A percentile compares a stretch with the other conserved stretches of the same genome.
Evolutionary conservation across 768 basidiomycete species (phyloP).

Genomic region (Saitozyma sp.): DNA sequence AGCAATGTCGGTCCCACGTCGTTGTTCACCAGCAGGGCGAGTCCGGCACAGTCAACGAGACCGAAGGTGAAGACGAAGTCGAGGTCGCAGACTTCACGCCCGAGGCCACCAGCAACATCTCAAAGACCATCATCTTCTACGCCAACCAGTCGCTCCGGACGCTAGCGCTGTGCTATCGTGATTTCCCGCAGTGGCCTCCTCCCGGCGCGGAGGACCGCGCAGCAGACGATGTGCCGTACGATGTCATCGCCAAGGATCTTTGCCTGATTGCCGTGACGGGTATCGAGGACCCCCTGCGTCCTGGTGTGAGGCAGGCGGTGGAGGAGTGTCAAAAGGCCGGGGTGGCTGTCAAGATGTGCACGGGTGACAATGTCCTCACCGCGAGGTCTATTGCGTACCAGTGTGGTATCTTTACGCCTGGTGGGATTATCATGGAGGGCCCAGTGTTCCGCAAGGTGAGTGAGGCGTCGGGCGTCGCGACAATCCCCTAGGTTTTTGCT

Average conservation of each 20-base stretch:
- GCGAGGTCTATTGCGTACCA: slow-evolving; percentile 87
- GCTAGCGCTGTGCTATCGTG: slow-evolving; percentile 88
- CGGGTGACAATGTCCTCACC: slow-evolving; percentile 87
- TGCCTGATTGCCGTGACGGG: slow-evolving; percentile 87
- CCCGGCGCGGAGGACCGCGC: slow-evolving; percentile 24
- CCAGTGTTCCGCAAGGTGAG: slow-evolving; percentile 73
- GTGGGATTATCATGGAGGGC: slow-evolving; percentile 97
- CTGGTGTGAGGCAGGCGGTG: slow-evolving; percentile 86
- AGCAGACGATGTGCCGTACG: slow-evolving; percentile 57
- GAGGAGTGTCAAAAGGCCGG: slow-evolving; percentile 82
- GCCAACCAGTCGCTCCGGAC: slow-evolving; percentile 94
- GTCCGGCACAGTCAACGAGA: not conserved
- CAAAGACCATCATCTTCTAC: slow-evolving; percentile 92
- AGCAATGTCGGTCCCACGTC: slow-evolving; percentile 71
- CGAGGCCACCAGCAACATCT: slow-evolving; percentile 74
- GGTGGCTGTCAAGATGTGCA: slow-evolving; percentile 96
- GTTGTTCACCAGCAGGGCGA: slow-evolving; percentile 57
- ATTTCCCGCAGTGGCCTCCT: slow-evolving; percentile 85
- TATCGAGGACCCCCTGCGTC: slow-evolving; percentile 93
- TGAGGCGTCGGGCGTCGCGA: too few species aligned
- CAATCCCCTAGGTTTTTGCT: too few species aligned
- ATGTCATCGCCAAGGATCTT: slow-evolving; percentile 67
- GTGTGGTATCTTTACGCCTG: slow-evolving; percentile 90
- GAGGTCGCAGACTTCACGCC: slow-evolving; percentile 66
- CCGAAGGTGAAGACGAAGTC: slow-evolving; percentile 51